Percentiles rank a stretch among this genome's conserved stretches.
Evolutionary conservation across 2,329 filamentous ascomycete genomes (phyloP).

Genomic region (Colletotrichum coccodes): DNA sequence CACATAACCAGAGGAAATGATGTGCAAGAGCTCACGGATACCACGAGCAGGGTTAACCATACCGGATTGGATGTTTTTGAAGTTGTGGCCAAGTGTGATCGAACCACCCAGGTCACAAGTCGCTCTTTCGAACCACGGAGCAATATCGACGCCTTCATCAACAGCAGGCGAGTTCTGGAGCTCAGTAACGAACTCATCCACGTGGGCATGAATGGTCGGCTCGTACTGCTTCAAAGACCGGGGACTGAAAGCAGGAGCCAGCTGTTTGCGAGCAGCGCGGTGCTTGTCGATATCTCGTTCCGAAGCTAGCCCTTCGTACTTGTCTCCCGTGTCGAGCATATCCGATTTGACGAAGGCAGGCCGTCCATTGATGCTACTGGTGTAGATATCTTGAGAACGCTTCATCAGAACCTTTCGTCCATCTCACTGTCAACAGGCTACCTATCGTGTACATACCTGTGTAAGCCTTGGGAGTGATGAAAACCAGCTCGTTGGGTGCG

Average conservation of each 20-base stretch:
- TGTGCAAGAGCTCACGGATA: background rate
- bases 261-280: constrained; percentile 7
- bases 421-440: background rate
- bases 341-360: background rate
- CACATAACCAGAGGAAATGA: background rate
- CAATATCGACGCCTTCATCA: background rate
- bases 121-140: background rate
- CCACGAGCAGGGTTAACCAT: background rate
- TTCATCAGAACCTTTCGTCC: background rate
- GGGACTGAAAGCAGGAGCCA: constrained; percentile 12
- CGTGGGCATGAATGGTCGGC: constrained; percentile 5
- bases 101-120: background rate
- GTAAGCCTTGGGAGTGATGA: constrained; percentile 1
- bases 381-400: background rate
- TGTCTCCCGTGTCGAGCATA: background rate
- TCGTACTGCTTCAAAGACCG: constrained; percentile 7
- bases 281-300: constrained; percentile 14
- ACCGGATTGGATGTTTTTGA: background rate
- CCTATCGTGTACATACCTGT: background rate
- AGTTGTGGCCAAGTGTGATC: background rate
- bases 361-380: background rate
- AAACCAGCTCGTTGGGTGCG: background rate
- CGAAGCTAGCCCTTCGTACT: background rate
- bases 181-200: background rate
- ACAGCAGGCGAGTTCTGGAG: background rate